Base-by-base conservation (phyloP, 2,329 filamentous ascomycete species). In the Lachnellula subtilissima region DNA sequence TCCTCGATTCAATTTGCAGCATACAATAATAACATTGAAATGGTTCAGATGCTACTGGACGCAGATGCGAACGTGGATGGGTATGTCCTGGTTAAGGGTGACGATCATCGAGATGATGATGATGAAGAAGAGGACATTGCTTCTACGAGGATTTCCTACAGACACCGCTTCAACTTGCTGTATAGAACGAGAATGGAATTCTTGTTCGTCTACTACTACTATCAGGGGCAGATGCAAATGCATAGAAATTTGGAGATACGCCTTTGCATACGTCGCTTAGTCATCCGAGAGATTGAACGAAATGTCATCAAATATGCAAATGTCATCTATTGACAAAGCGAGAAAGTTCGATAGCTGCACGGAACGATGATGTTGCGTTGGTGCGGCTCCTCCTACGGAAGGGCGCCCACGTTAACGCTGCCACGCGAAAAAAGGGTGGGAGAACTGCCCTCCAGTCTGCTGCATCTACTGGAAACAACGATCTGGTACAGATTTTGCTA, bases 181-280 rank as follows among this genome's bases (percentile, higher is more conserved):
- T 61, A 22, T 47, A 52, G 19, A 46, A 46, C 43, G 22, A 54
- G 36, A 52, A 59, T 54, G 15, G 2, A 9, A 46, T 49, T 22
- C 55, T 57, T 48, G 54, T 56, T 48, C 54, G 50, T 28, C 50
- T 54, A 23, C 50, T 67, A 39, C 42, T 67, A 4, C 49, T 53
- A 51, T 47, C 56, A 35, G 65, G 61, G 12, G 65, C 65, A 15
- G 56, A 64, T 40, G 48, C 61, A 11, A 63, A 66, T 46, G 56
- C 54, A 55, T 60, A 35, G 54, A 55, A 23, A 19, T 46, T 36
- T 52, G 50, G 54, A 52, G 36, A 45, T 12, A 54, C 53, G 35
- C 40, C 53, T 42, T 45, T 55, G 23, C 37, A 61, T n/a, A n/a
- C n/a, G n/a, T n/a, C n/a, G n/a, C n/a, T n/a, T n/a, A n/a, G n/a